phyloP scores from a whole-genome alignment of 2,329 filamentous ascomycete genomes.

The Clarireedia homoeocarpa region DNA sequence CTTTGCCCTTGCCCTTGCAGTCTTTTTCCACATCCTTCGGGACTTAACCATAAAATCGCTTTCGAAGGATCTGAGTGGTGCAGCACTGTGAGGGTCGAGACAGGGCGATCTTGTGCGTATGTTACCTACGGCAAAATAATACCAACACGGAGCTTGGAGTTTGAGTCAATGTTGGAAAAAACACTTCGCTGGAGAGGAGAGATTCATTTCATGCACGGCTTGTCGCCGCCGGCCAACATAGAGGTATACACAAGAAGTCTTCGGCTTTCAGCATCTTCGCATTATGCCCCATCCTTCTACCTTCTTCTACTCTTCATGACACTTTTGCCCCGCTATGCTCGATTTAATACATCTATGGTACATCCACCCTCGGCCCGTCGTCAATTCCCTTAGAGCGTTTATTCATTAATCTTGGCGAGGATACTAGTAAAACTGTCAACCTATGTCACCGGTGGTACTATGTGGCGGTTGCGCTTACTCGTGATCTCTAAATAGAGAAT shows the following conservation, averaged over 20 bases:
- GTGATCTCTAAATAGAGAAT: slow-evolving; percentile 89
- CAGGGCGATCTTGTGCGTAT: too few relatives aligned
- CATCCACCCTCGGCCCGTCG: slow-evolving; percentile 11
- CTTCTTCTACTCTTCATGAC: slow-evolving; percentile 5
- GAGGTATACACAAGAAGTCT: slow-evolving; percentile 10
- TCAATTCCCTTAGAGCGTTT: slow-evolving; percentile 33
- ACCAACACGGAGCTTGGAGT: too few relatives aligned
- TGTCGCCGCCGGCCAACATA: slow-evolving; percentile 7
- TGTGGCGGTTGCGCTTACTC: slow-evolving; percentile 60
- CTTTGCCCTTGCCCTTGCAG: too few relatives aligned
- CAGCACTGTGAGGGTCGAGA: too few relatives aligned
- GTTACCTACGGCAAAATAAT: too few relatives aligned
- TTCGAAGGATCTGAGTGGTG: too few relatives aligned
- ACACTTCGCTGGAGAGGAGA: slow-evolving; percentile 10
- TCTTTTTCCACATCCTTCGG: too few relatives aligned
- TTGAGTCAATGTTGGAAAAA: too few relatives aligned
- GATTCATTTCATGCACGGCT: slow-evolving; percentile 17
- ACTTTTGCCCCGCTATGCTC: slow-evolving; percentile 17
- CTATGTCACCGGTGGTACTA: not conserved
- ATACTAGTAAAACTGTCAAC: slow-evolving; percentile 51
- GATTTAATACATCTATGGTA: slow-evolving; percentile 24
- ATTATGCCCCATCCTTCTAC: slow-evolving; percentile 3
- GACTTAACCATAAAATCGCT: too few relatives aligned
- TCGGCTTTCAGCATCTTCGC: not conserved
- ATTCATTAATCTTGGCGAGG: slow-evolving; percentile 98